A percentile compares a stretch with the other conserved stretches of the same genome.
phyloP scores from a whole-genome alignment of 495 filamentous ascomycete genomes.

The Neurospora sublineolata region DNA sequence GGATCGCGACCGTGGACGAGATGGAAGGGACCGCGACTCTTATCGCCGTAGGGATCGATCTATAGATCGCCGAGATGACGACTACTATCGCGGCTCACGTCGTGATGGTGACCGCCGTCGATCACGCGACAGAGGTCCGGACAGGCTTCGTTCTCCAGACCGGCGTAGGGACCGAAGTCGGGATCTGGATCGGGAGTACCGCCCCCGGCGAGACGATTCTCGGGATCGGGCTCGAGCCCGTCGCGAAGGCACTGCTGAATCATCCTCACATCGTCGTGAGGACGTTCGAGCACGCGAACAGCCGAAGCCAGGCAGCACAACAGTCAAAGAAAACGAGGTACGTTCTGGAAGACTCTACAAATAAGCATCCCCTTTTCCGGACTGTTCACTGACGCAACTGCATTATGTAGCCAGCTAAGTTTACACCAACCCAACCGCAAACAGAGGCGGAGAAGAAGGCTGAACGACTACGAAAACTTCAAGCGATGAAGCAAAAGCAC shows the following conservation, averaged over 20 bases:
- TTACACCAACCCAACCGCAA: constrained; percentile 42
- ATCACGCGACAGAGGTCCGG: constrained; percentile 52
- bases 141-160: constrained; percentile 29
- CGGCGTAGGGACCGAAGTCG: constrained; percentile 40
- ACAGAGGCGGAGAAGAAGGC: constrained; percentile 77
- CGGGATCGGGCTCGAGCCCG: constrained; percentile 57
- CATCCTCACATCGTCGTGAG: constrained; percentile 54
- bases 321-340: constrained; percentile 42
- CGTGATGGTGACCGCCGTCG: constrained; percentile 35
- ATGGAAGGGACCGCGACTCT: constrained; percentile 46
- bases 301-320: constrained; percentile 31
- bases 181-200: constrained; percentile 54
- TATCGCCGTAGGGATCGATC: constrained; percentile 65
- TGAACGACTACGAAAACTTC: constrained; percentile 70
- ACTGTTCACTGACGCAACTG: constrained; percentile 9
- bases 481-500: constrained; percentile 87
- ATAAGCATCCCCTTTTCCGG: background rate
- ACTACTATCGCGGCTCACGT: constrained; percentile 50
- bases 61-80: constrained; percentile 61
- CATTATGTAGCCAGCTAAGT: constrained; percentile 30
- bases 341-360: constrained; percentile 8
- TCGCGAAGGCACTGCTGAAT: constrained; percentile 69
- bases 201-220: constrained; percentile 69
- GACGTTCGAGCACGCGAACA: constrained; percentile 46
- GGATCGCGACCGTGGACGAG: constrained; percentile 40